These are phyloP conservation scores for Neurospora sp. DNA, from an alignment of 495 filamentous ascomycete genomes.

Conservation along the genomic window DNA sequence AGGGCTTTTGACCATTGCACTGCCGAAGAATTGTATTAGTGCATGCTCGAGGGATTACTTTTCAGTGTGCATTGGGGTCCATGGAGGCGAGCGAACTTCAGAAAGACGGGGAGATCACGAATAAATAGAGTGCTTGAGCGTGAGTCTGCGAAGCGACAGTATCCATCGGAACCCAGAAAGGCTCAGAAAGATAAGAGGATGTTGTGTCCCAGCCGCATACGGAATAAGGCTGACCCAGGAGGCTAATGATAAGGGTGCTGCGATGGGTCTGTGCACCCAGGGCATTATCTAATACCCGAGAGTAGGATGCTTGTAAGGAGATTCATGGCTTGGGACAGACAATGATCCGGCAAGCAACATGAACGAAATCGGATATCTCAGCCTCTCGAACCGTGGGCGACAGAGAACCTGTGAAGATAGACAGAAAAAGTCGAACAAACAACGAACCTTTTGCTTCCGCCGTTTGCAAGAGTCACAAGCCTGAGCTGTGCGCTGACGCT, in stretches of 20 bases:
- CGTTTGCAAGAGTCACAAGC: constrained; percentile 73
- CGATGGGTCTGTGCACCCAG: background rate
- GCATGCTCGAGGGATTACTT: background rate
- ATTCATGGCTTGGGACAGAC: background rate
- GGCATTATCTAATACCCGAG: background rate
- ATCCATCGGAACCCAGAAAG: background rate
- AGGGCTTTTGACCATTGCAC: constrained; percentile 64
- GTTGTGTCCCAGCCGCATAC: background rate
- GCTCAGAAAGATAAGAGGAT: background rate
- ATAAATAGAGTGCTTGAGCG: background rate
- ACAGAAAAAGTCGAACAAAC: constrained; percentile 6
- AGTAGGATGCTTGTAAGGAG: background rate
- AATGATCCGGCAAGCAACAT: background rate
- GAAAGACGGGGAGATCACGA: background rate
- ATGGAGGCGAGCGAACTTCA: background rate
- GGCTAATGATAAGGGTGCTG: background rate
- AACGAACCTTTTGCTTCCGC: constrained; percentile 63
- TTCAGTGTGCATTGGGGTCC: background rate
- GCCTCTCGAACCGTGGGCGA: background rate
- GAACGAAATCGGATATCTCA: background rate
- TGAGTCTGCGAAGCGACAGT: background rate
- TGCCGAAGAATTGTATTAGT: constrained; percentile 12
- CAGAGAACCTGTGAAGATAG: constrained; percentile 5
- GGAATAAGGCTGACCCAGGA: background rate
- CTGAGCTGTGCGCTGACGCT: constrained; percentile 53